Percentiles rank a stretch among this genome's conserved stretches.
These are phyloP conservation scores for Pseudoturritis turrita DNA, from an alignment of 345 rosid species.

Conservation along the genomic window DNA sequence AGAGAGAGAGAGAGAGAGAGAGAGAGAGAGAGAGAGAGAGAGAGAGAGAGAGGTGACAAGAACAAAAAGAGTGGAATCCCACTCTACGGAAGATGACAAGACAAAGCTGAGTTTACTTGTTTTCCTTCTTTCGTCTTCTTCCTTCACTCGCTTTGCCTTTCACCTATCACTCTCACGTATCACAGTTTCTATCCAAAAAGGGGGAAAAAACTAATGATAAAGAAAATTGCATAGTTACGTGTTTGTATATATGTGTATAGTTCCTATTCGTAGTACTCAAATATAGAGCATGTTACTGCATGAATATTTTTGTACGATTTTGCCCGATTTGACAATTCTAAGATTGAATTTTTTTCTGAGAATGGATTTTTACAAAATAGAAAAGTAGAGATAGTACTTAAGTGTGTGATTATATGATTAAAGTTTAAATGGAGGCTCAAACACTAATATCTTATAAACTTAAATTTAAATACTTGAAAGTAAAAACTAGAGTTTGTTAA, in stretches of 20 bases:
- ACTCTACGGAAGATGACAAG: constrained; percentile 13
- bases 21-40: background rate
- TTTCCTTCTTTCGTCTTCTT: constrained; percentile 12
- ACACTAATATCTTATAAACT: background rate
- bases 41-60: constrained; percentile 19
- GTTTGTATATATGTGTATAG: constrained; percentile 13
- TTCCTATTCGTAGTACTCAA: constrained; percentile 8
- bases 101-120: constrained; percentile 29
- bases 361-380: background rate
- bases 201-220: background rate
- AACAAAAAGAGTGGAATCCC: constrained; percentile 21
- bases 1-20: background rate
- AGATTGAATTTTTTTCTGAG: background rate
- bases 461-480: background rate
- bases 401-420: background rate
- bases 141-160: constrained; percentile 13
- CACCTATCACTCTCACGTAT: constrained; percentile 15
- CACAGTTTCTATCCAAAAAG: background rate
- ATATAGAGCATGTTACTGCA: constrained; percentile 16
- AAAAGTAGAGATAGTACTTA: background rate
- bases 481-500: background rate
- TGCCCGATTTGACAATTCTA: constrained; percentile 26
- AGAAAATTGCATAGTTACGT: constrained; percentile 10
- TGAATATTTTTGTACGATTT: constrained; percentile 16
- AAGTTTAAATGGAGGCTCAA: background rate